Evolutionary conservation across 441 rosid species (phyloP).

Genomic region (Jatropha podagrica): DNA sequence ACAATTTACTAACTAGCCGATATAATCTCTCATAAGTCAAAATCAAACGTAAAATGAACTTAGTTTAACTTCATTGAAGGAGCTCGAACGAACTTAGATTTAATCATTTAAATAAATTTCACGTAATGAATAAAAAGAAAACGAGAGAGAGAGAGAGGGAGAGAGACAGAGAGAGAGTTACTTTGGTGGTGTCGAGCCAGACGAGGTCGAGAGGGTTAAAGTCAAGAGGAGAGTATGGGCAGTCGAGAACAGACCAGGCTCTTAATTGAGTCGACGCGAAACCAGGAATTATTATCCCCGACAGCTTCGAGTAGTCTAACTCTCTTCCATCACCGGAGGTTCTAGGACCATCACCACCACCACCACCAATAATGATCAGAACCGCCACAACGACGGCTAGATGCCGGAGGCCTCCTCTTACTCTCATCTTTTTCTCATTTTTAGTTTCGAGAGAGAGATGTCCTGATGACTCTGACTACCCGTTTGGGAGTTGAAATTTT

Average conservation of each 20-base stretch:
- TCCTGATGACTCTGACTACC: constrained; percentile 6
- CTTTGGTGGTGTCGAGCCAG: constrained; percentile 97
- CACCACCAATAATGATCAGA: constrained; percentile 20
- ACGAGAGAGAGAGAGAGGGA: constrained; percentile 13
- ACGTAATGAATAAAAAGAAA: background rate
- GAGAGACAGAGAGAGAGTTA: constrained; percentile 22
- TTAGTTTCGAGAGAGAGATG: background rate
- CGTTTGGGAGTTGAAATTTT: constrained; percentile 11
- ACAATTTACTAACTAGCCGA: background rate
- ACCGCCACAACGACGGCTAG: constrained; percentile 20
- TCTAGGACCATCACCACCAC: constrained; percentile 4
- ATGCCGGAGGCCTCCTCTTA: background rate
- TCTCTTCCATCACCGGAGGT: constrained; percentile 33
- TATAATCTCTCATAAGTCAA: background rate
- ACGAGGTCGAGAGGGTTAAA: constrained; percentile 98
- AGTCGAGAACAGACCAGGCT: constrained; percentile 98
- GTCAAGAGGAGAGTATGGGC: constrained; percentile 95
- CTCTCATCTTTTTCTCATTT: constrained; percentile 19
- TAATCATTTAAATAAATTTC: background rate
- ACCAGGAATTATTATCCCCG: constrained; percentile 97
- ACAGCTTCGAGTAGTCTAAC: constrained; percentile 66
- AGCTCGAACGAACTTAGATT: constrained; percentile 13
- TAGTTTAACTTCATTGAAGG: background rate
- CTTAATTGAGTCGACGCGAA: constrained; percentile 97
- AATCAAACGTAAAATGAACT: background rate